These are phyloP conservation scores for Gentiana macrophylla DNA, from an alignment of 257 asterid genomes.

Conservation along the genomic window DNA sequence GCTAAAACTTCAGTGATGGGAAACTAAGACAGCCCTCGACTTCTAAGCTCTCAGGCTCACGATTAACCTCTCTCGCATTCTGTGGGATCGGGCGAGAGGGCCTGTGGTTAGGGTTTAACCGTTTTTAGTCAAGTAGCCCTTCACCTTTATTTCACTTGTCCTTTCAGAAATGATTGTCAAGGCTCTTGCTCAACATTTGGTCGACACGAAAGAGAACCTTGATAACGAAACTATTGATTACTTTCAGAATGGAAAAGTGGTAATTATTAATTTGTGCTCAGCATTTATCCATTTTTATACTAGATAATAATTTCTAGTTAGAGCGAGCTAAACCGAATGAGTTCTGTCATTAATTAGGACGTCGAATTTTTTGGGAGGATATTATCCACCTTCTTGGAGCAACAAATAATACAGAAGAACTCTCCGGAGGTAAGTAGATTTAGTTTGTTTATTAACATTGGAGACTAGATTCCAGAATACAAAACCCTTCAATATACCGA, in stretches of 20 bases:
- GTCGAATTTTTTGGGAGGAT: constrained; percentile 33
- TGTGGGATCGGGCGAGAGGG: too few species aligned
- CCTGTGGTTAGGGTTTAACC: too few species aligned
- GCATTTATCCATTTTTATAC: too few species aligned
- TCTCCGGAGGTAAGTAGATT: constrained; percentile 41
- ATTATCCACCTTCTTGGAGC: constrained; percentile 56
- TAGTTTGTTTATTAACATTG: not conserved
- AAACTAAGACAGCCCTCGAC: too few species aligned
- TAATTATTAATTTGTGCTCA: constrained; percentile 4
- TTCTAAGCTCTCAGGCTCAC: too few species aligned
- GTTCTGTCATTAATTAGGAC: constrained; percentile 37
- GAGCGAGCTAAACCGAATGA: too few species aligned
- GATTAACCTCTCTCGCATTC: too few species aligned
- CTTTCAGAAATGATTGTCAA: constrained; percentile 46
- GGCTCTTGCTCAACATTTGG: constrained; percentile 54
- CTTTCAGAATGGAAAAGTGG: constrained; percentile 46
- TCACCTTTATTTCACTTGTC: not conserved
- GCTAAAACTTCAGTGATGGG: too few species aligned
- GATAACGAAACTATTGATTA: constrained; percentile 35
- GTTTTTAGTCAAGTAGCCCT: too few species aligned
- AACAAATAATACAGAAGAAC: constrained; percentile 33
- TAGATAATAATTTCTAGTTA: constrained; percentile 2
- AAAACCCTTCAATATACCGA: too few species aligned
- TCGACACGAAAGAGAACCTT: constrained; percentile 68
- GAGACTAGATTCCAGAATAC: too few species aligned